phyloP scores from a whole-genome alignment of 352 stramenopile species.

The Thraustochytrium sp. region DNA sequence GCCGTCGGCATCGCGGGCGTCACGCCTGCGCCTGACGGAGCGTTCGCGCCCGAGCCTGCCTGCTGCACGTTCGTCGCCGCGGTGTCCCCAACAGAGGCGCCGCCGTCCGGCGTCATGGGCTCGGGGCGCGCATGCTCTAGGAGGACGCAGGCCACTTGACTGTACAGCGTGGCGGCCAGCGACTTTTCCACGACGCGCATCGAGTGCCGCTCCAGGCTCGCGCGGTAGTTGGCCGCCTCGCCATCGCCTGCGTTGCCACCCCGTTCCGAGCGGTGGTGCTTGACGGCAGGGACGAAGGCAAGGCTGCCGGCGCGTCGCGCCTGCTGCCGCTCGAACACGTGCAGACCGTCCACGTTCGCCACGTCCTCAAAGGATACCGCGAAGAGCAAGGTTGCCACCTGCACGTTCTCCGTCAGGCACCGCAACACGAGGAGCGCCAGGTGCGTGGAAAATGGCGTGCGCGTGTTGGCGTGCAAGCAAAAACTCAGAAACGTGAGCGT shows the following conservation, averaged over 20 bases:
- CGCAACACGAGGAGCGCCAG: neutral
- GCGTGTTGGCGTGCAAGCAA: neutral
- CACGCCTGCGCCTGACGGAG: neutral
- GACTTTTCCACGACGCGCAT: conserved; percentile 9
- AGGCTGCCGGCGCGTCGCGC: neutral
- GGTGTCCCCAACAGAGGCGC: neutral
- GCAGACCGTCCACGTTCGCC: neutral
- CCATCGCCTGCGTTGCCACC: neutral
- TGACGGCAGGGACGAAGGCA: neutral
- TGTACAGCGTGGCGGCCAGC: neutral
- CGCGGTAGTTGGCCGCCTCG: neutral
- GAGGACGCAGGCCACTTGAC: neutral
- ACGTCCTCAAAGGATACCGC: neutral
- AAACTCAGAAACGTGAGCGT: neutral
- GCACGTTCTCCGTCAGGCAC: conserved; percentile 9
- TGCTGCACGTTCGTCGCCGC: neutral
- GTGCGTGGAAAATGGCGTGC: neutral
- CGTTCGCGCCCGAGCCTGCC: neutral
- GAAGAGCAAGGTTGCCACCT: conserved; percentile 22
- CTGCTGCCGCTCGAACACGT: conserved; percentile 17
- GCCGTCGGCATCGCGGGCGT: neutral
- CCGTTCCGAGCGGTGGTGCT: neutral
- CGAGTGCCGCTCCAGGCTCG: neutral
- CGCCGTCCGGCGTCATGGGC: neutral
- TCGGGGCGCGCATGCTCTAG: neutral